Evolutionary conservation across 2,329 filamentous ascomycete genomes (phyloP).

Genomic region (Teratosphaeria destructans): DNA sequence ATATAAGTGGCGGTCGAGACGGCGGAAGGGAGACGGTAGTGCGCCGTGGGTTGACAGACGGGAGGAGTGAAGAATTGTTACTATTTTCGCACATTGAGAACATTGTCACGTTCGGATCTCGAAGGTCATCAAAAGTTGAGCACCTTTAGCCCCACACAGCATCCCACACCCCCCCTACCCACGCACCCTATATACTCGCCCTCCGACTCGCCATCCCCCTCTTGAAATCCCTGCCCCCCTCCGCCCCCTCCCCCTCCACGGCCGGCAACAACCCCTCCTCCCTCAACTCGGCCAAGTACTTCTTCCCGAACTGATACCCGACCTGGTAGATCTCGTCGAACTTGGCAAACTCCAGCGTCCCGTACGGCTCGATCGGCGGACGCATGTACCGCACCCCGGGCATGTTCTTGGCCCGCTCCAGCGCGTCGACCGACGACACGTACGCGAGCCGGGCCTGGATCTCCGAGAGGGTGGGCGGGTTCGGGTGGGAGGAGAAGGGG

Average conservation of each 20-base stretch:
- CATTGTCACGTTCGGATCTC: background rate
- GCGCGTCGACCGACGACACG: slow-evolving; percentile 84
- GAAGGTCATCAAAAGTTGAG: background rate
- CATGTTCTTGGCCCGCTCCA: slow-evolving; percentile 85
- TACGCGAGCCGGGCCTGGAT: slow-evolving; percentile 94
- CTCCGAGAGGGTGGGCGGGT: slow-evolving; percentile 88
- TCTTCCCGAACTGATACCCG: slow-evolving; percentile 75
- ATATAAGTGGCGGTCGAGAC: no score
- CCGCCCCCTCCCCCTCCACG: slow-evolving; percentile 34
- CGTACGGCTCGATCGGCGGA: slow-evolving; percentile 85
- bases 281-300: slow-evolving; percentile 65
- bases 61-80: background rate
- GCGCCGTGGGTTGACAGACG: background rate
- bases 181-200: slow-evolving; percentile 30
- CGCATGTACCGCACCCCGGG: slow-evolving; percentile 93
- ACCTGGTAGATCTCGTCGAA: slow-evolving; percentile 94
- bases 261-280: slow-evolving; percentile 63
- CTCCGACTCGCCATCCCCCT: slow-evolving; percentile 43
- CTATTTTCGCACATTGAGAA: background rate
- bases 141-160: no score
- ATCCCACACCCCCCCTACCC: background rate
- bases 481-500: slow-evolving; percentile 76
- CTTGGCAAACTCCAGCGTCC: slow-evolving; percentile 90
- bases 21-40: background rate
- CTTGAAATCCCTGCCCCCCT: slow-evolving; percentile 41